Percentiles rank a stretch among this genome's conserved stretches.
Evolutionary conservation across 1,139 yeast genomes (phyloP).

Genomic region (Lizanozyma gosingica): DNA sequence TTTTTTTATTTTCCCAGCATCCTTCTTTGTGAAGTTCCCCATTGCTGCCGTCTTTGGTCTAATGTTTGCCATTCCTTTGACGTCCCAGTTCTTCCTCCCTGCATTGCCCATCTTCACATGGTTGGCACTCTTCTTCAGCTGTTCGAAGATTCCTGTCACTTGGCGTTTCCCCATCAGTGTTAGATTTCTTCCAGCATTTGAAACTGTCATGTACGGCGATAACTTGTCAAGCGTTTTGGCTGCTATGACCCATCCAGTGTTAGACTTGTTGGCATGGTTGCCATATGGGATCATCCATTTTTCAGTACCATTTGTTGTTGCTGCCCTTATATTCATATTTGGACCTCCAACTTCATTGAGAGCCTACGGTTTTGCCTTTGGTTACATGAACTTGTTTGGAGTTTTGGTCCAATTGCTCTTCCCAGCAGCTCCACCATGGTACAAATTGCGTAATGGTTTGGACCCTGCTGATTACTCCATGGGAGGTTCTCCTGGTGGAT

Average conservation of each 20-base stretch:
- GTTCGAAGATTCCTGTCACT: constrained; percentile 65
- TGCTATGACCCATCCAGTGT: constrained; percentile 51
- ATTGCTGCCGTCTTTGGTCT: constrained; percentile 26
- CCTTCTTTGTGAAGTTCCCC: constrained; percentile 36
- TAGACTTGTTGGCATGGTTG: constrained; percentile 88
- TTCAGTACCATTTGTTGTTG: constrained; percentile 81
- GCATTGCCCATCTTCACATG: constrained; percentile 85
- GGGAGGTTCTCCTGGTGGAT: constrained; percentile 96
- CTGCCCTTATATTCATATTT: constrained; percentile 69
- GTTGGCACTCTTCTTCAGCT: constrained; percentile 77
- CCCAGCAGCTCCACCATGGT: constrained; percentile 99
- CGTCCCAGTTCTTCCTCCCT: constrained; percentile 77
- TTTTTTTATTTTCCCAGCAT: constrained; percentile 43
- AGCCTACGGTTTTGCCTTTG: constrained; percentile 89
- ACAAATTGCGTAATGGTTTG: constrained; percentile 75
- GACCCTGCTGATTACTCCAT: constrained; percentile 87
- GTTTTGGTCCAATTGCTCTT: constrained; percentile 73
- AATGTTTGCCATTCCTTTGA: constrained; percentile 58
- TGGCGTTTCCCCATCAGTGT: constrained; percentile 90
- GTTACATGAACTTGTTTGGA: constrained; percentile 90
- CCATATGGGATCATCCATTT: constrained; percentile 94
- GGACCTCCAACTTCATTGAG: constrained; percentile 90
- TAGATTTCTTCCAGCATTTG: constrained; percentile 86
- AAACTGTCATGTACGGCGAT: constrained; percentile 90
- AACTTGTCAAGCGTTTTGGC: constrained; percentile 84